Evolutionary conservation across 345 rosid genomes (phyloP).

Genomic region (Eucalyptus dawsonii): DNA sequence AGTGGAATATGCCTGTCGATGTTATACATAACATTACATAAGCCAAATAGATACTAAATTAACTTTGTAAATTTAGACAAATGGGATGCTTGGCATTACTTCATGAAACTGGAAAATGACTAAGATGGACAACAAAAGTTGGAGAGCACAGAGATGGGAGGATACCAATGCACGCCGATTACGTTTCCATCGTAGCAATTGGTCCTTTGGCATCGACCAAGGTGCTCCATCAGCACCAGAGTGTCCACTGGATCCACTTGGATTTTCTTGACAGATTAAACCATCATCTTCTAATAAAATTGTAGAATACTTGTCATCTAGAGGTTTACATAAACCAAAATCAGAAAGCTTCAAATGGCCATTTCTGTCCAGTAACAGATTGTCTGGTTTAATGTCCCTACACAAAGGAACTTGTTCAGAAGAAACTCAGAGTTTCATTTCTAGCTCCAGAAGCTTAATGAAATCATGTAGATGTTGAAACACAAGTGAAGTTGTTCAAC

Average conservation of each 20-base stretch:
- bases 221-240: slow-evolving; percentile 32
- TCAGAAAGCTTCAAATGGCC: slow-evolving; percentile 99
- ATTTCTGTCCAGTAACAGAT: slow-evolving; percentile 82
- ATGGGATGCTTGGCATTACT: background rate
- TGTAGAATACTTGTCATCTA: slow-evolving; percentile 82
- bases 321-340: slow-evolving; percentile 97
- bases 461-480: background rate
- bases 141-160: background rate
- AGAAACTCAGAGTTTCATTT: background rate
- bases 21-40: background rate
- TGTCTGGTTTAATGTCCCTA: slow-evolving; percentile 98
- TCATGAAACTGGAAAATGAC: background rate
- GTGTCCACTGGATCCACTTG: slow-evolving; percentile 25
- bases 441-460: background rate
- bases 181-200: slow-evolving; percentile 75
- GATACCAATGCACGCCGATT: slow-evolving; percentile 90
- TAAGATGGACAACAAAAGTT: background rate
- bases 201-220: slow-evolving; percentile 85
- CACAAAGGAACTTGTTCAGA: slow-evolving; percentile 9
- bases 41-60: background rate
- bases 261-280: slow-evolving; percentile 37
- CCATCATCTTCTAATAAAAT: slow-evolving; percentile 69
- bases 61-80: background rate
- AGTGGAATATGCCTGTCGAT: slow-evolving; percentile 78
- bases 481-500: background rate